These are phyloP conservation scores for Starmerella bombi DNA, from an alignment of 805 yeast genomes.

Conservation along the genomic window DNA sequence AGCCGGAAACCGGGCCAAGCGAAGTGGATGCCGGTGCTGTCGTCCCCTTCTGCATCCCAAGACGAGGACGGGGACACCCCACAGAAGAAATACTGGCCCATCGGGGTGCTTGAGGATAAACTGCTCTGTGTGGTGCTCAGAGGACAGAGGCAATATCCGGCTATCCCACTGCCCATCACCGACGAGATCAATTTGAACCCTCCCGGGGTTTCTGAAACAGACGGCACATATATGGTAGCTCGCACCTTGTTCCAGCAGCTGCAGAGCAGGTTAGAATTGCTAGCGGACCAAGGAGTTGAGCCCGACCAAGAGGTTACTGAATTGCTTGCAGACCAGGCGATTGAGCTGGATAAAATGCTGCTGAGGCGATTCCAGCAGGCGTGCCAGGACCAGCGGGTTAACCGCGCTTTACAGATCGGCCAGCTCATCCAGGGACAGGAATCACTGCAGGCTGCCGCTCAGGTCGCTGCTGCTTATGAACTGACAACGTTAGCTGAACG, in stretches of 20 bases:
- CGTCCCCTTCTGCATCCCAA: slow-evolving; percentile 33
- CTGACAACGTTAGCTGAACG: slow-evolving; percentile 39
- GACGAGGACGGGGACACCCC: slow-evolving; percentile 38
- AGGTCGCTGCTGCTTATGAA: slow-evolving; percentile 66
- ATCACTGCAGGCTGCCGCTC: slow-evolving; percentile 70
- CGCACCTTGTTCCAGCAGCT: slow-evolving; percentile 20
- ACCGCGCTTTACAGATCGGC: slow-evolving; percentile 58
- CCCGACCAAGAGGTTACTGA: slow-evolving; percentile 32
- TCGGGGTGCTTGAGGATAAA: slow-evolving; percentile 54
- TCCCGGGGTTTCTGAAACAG: slow-evolving; percentile 37
- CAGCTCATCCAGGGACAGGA: slow-evolving; percentile 59
- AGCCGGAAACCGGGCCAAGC: slow-evolving; percentile 73
- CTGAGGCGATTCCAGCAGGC: slow-evolving; percentile 61
- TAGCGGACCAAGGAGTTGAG: slow-evolving; percentile 13
- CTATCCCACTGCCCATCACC: slow-evolving; percentile 74
- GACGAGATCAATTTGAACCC: slow-evolving; percentile 58
- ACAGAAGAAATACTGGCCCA: slow-evolving; percentile 65
- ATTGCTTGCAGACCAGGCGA: slow-evolving; percentile 39
- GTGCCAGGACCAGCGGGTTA: slow-evolving; percentile 51
- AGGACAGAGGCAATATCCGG: slow-evolving; percentile 52
- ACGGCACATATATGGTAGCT: slow-evolving; percentile 22
- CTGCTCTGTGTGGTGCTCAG: slow-evolving; percentile 64
- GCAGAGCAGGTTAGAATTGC: slow-evolving; percentile 19
- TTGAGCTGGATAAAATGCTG: slow-evolving; percentile 61
- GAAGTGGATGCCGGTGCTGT: slow-evolving; percentile 75